A percentile compares a stretch with the other conserved stretches of the same genome.
Conservation (phyloP, 352 stramenopile genomes). For the Globisporangium polare region DNA sequence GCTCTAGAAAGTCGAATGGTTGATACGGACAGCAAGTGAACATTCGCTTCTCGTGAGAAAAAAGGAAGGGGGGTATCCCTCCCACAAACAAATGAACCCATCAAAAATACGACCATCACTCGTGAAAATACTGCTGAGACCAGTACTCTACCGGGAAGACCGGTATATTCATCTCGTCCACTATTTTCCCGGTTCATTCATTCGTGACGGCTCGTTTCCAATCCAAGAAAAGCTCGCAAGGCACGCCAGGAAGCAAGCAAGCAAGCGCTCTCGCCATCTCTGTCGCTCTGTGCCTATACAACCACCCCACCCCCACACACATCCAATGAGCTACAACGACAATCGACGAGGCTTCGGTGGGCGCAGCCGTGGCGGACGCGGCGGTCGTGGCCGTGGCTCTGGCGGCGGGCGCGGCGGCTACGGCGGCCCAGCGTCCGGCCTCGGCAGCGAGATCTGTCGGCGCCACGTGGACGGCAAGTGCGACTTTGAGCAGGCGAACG, state of each 20-base stretch:
- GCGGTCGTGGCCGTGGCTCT: constrained; percentile 31
- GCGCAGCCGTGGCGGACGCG: constrained; percentile 37
- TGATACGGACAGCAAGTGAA: background rate
- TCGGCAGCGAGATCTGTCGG: constrained; percentile 58
- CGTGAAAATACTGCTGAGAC: background rate
- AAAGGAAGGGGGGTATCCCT: too few species aligned
- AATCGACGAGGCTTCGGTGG: constrained; percentile 57
- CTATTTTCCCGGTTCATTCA: background rate
- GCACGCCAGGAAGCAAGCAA: background rate
- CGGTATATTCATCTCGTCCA: background rate
- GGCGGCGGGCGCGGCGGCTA: constrained; percentile 30
- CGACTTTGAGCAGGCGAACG: constrained; percentile 39
- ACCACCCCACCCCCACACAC: background rate
- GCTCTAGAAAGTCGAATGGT: background rate
- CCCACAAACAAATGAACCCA: too few species aligned
- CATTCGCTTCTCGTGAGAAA: too few species aligned
- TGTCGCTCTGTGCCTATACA: background rate
- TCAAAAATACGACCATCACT: too few species aligned
- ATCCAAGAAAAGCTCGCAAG: constrained; percentile 1
- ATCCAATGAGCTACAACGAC: constrained; percentile 62
- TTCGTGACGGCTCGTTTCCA: constrained; percentile 4
- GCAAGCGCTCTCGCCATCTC: background rate
- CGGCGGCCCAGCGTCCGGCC: constrained; percentile 27
- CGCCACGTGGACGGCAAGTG: constrained; percentile 68
- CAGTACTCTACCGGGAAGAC: background rate